These are phyloP conservation scores for Neurospora discreta DNA, from an alignment of 495 filamentous ascomycete species.

Conservation along the genomic window DNA sequence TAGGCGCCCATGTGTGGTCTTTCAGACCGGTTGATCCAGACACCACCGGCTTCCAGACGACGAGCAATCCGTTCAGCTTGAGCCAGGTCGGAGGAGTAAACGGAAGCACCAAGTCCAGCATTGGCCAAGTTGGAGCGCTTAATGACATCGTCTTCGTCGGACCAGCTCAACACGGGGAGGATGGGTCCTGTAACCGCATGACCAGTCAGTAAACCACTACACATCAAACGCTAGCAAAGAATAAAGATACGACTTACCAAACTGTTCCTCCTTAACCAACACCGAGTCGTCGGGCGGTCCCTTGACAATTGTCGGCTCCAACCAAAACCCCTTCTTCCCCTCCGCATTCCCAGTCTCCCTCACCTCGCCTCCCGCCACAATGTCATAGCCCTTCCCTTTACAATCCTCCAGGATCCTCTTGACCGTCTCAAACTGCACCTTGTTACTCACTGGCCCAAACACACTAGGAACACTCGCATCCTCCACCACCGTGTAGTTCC, in stretches of 20 bases:
- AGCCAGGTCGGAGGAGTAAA: slow-evolving; percentile 43
- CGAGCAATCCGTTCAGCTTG: slow-evolving; percentile 39
- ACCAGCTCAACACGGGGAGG: slow-evolving; percentile 45
- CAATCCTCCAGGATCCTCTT: slow-evolving; percentile 37
- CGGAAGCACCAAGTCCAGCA: slow-evolving; percentile 45
- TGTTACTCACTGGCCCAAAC: slow-evolving; percentile 51
- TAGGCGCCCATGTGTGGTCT: slow-evolving; percentile 39
- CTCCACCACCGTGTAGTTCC: slow-evolving; percentile 25
- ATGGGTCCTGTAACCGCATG: slow-evolving; percentile 27
- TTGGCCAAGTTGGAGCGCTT: slow-evolving; percentile 44
- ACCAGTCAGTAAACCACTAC: not conserved
- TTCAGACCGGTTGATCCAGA: slow-evolving; percentile 48
- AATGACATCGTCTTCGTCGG: slow-evolving; percentile 47
- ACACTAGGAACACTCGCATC: slow-evolving; percentile 30
- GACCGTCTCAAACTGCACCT: slow-evolving; percentile 45
- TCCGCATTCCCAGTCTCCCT: not conserved
- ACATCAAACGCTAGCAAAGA: not conserved
- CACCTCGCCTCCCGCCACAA: slow-evolving; percentile 25
- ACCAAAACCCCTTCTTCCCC: slow-evolving; percentile 34
- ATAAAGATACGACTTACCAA: slow-evolving; percentile 19
- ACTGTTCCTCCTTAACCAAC: slow-evolving; percentile 40
- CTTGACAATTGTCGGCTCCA: slow-evolving; percentile 36
- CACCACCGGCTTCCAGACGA: slow-evolving; percentile 41
- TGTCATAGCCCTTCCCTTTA: slow-evolving; percentile 32
- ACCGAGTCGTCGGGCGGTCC: slow-evolving; percentile 33